Conservation (phyloP, 2,329 filamentous ascomycete genomes). For the Penicillium sp. region DNA sequence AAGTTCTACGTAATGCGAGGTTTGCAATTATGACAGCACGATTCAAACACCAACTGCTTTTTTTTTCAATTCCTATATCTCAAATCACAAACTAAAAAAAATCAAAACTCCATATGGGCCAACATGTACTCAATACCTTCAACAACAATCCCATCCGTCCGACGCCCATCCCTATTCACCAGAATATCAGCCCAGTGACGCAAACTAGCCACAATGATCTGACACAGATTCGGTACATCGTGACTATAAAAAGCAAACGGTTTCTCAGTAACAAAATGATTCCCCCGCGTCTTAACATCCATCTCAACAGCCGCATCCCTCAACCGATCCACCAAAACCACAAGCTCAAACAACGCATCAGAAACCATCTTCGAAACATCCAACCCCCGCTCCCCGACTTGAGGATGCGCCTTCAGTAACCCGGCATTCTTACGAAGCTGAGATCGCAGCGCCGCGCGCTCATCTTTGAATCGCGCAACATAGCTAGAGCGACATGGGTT, state of each 20-base stretch:
- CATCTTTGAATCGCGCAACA: background rate
- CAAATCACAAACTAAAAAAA: background rate
- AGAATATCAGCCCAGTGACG: slow-evolving; percentile 9
- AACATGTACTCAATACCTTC: background rate
- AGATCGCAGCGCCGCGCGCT: background rate
- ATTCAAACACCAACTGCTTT: background rate
- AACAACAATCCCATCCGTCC: slow-evolving; percentile 4
- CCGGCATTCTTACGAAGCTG: background rate
- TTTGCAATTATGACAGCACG: too few species aligned
- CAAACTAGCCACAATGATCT: slow-evolving; percentile 1
- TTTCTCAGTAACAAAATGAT: background rate
- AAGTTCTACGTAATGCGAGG: background rate
- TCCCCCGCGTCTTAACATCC: background rate
- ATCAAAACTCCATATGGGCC: background rate
- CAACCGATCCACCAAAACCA: background rate
- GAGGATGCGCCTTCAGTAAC: background rate
- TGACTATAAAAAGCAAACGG: slow-evolving; percentile 3
- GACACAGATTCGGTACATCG: background rate
- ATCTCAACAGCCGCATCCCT: background rate
- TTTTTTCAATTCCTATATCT: background rate
- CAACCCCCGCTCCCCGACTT: slow-evolving; percentile 13
- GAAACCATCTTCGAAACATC: slow-evolving; percentile 7
- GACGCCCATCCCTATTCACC: slow-evolving; percentile 1
- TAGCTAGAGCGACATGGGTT: background rate
- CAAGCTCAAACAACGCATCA: slow-evolving; percentile 11